Percentiles rank a stretch among this genome's conserved stretches.
Conservation (phyloP, 23 red algal genomes). For the Gracilaria gracilis region DNA sequence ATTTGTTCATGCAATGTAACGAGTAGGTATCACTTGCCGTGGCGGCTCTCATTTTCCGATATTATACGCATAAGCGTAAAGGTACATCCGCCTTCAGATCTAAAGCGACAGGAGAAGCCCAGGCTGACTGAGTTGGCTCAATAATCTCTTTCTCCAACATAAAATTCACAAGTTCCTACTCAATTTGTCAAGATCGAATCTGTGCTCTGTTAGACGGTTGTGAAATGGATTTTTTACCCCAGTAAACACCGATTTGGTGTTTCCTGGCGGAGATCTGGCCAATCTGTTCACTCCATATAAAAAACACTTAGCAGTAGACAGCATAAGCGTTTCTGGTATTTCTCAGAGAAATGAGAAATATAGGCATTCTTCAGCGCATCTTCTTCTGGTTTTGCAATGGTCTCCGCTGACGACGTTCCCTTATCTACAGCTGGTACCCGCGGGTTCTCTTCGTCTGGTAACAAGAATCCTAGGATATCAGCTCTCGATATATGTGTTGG, state of each 20-base stretch:
- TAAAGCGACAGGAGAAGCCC: neutral
- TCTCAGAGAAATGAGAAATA: neutral
- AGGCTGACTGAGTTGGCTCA: conserved; percentile 20
- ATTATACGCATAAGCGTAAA: conserved; percentile 42
- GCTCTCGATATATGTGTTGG: neutral
- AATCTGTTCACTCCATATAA: conserved; percentile 17
- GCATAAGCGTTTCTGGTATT: conserved; percentile 1
- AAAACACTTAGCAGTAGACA: neutral
- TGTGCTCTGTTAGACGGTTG: neutral
- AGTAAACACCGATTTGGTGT: conserved; percentile 21
- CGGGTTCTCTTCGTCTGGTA: no score
- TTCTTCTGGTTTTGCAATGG: neutral
- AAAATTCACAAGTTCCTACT: neutral
- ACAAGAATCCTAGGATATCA: neutral
- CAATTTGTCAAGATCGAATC: neutral
- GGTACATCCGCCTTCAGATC: neutral
- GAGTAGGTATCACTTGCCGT: neutral
- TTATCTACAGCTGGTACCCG: no score
- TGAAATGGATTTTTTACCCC: neutral
- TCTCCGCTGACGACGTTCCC: no score
- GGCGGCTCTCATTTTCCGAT: conserved; percentile 15
- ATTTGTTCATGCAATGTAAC: conserved; percentile 12
- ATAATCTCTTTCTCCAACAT: conserved; percentile 32
- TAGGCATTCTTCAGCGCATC: neutral
- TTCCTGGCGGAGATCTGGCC: conserved; percentile 18